Evolutionary conservation across 371 early-diverging fungal species (phyloP).

Genomic region (Conidiobolus incongruus): DNA sequence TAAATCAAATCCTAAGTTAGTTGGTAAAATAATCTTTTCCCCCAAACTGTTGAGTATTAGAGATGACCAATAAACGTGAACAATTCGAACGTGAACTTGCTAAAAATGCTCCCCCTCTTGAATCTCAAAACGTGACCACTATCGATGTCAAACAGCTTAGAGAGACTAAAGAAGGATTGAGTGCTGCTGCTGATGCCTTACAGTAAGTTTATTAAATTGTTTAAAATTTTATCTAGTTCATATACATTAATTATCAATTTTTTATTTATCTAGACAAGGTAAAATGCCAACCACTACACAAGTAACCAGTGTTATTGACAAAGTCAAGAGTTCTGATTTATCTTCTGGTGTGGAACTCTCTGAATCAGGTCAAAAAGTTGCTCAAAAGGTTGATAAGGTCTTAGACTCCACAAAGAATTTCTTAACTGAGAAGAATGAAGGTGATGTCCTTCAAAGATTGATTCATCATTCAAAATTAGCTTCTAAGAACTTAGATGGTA

Average conservation of each 20-base stretch:
- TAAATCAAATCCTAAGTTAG: too few species aligned
- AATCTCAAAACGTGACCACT: not conserved
- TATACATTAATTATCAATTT: too few species aligned
- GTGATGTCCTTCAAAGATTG: constrained; percentile 6
- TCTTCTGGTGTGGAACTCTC: constrained; percentile 2
- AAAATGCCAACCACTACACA: constrained; percentile 8
- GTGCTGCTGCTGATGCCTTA: not conserved
- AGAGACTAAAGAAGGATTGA: not conserved
- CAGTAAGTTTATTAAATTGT: not conserved
- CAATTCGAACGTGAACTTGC: too few species aligned
- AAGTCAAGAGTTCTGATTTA: constrained; percentile 7
- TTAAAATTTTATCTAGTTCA: not conserved
- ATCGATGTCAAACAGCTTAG: not conserved
- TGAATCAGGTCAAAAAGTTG: constrained; percentile 6
- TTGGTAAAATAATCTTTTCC: too few species aligned
- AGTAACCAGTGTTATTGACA: constrained; percentile 3
- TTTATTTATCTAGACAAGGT: constrained; percentile 6
- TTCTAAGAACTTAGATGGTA: not conserved
- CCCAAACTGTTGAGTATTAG: too few species aligned
- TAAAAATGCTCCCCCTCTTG: not conserved
- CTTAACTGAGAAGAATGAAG: constrained; percentile 6
- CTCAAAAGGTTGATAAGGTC: constrained; percentile 2
- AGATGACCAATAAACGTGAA: too few species aligned
- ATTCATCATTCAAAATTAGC: constrained; percentile 4
- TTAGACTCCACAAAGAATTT: constrained; percentile 7